Evolutionary conservation across 164 flowering plant species (phyloP), one percentile per base, ranked within the genome.

Genomic region (Euptelea pleiosperma): DNA sequence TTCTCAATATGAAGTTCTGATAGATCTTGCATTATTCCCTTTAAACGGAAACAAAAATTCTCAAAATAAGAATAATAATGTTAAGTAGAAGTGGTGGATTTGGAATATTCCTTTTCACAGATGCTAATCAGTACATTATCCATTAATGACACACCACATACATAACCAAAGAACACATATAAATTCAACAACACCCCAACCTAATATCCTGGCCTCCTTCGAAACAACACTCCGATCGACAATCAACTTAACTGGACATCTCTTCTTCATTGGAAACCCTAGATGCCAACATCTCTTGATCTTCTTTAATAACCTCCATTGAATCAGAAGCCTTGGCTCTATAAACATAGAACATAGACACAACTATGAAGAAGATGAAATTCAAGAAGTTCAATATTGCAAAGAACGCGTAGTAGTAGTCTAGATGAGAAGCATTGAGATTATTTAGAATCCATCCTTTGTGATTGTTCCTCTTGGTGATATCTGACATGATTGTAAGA

Each of bases 391-490:
- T 68, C 3, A 75, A 47, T n/a, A 58, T 28, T 9, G 75, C 70
- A 25, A 61, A 59, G 48, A 75, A 68, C 9, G 61, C 66, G 8
- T 68, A 75, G 16, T 72, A 71, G 51, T 62, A 59, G 46, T 76
- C 80, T 9, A 76, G 48, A 39, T 51, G 80, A 41, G 80, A 76
- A 2, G 15, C 73, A 54, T 76, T 76, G 0, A 76, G 71, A 60
- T 76, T 73, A 41, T 76, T 66, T 7, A 57, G 55, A 35, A 73
- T 65, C 80, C 80, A 76, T 22, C 75, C 77, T 31, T 42, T 63
- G 46, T 60, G 66, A 4, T 71, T 70, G 45, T 65, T 16, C 36
- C 34, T 52, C 66, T 65, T 58, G 25, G 73, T 76, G 24, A 76
- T 33, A 11, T 43, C 34, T 4, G 77, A 54, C 43, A 73, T 73